Conservation (phyloP, 1,139 yeast genomes). For the Suhomyces wounanorum region DNA sequence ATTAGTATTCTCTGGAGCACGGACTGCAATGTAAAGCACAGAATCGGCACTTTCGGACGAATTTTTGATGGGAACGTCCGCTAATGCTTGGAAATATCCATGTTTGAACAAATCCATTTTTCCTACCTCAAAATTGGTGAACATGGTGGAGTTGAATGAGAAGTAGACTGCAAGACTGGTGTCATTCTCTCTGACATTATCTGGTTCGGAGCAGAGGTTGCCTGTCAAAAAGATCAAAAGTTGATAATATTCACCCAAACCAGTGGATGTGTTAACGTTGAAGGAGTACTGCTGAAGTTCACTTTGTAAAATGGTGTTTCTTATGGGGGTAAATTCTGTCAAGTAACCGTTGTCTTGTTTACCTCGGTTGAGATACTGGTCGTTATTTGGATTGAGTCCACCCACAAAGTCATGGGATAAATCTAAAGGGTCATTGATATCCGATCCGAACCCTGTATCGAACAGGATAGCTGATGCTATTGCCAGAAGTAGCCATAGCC, state of each 20-base stretch:
- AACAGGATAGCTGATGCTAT: slow-evolving; percentile 1
- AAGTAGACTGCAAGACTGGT: slow-evolving; percentile 51
- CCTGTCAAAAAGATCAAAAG: slow-evolving; percentile 61
- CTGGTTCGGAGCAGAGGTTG: slow-evolving; percentile 56
- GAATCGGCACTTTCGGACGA: slow-evolving; percentile 17
- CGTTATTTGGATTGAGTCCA: background rate
- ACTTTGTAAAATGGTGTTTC: slow-evolving; percentile 39
- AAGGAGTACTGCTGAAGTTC: slow-evolving; percentile 48
- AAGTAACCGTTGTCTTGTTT: slow-evolving; percentile 28
- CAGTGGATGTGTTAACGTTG: slow-evolving; percentile 46
- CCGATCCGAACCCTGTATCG: slow-evolving; percentile 11
- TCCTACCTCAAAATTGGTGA: slow-evolving; percentile 31
- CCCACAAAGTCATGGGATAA: background rate
- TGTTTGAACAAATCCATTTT: slow-evolving; percentile 35
- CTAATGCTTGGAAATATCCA: slow-evolving; percentile 61
- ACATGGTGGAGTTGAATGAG: slow-evolving; percentile 48
- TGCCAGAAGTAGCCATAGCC: slow-evolving; percentile 4
- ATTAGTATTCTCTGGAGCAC: slow-evolving; percentile 46
- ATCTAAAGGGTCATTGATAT: slow-evolving; percentile 4
- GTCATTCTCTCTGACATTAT: slow-evolving; percentile 26
- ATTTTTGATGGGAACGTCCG: slow-evolving; percentile 36
- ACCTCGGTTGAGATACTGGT: background rate
- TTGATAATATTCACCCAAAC: slow-evolving; percentile 52
- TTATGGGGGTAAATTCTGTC: slow-evolving; percentile 48
- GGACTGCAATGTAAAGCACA: slow-evolving; percentile 50